These are phyloP conservation scores for Eucalyptus pumila DNA, from an alignment of 345 rosid genomes.

Conservation along the genomic window DNA sequence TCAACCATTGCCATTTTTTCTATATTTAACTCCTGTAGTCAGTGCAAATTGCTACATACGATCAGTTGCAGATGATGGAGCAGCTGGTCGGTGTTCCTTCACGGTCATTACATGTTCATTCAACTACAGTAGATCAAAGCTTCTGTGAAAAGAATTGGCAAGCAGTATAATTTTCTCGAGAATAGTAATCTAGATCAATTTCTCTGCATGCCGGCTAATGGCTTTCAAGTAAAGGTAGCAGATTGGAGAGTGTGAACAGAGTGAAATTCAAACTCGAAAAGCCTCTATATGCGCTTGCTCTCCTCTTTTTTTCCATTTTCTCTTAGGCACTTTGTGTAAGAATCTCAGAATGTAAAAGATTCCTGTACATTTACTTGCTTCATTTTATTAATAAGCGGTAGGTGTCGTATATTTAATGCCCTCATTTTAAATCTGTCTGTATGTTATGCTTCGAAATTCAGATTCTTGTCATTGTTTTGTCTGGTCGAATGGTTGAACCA, in stretches of 20 bases:
- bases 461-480: not conserved
- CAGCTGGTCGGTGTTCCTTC: conserved; percentile 52
- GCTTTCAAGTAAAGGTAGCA: not conserved
- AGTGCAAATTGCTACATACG: conserved; percentile 80
- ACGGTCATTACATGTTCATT: not conserved
- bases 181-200: not conserved
- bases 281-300: not conserved
- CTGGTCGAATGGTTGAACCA: not conserved
- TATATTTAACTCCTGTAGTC: not conserved
- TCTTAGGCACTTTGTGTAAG: not conserved
- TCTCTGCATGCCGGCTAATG: not conserved
- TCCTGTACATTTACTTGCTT: not conserved
- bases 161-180: not conserved
- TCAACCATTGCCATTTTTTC: not conserved
- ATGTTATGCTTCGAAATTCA: no score
- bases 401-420: no score
- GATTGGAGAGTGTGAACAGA: not conserved
- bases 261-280: not conserved
- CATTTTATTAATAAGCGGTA: no score
- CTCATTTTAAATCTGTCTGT: no score
- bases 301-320: not conserved
- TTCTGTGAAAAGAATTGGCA: not conserved
- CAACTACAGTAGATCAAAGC: not conserved
- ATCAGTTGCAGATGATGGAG: conserved; percentile 75
- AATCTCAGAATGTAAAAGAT: not conserved